Conservation (phyloP, 306 rosid species). For the Cyamopsis tetragonoloba region DNA sequence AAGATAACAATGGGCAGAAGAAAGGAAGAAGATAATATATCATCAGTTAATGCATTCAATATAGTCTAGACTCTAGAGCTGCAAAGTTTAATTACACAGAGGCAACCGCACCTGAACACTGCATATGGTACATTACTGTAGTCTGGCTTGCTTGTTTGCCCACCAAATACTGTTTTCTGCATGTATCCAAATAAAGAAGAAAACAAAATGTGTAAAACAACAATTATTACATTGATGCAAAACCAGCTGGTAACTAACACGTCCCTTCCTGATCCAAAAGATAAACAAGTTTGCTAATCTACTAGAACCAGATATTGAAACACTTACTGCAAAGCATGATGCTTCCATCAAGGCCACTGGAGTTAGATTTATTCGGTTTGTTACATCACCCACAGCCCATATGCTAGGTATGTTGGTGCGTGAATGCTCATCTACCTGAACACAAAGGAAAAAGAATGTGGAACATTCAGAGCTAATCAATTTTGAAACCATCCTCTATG, state of each 20-base stretch:
- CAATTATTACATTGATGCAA: neutral
- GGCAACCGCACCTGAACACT: slow-evolving; percentile 39
- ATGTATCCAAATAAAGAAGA: slow-evolving; percentile 12
- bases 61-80: neutral
- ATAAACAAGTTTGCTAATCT: neutral
- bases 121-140: slow-evolving; percentile 48
- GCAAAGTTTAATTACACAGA: neutral
- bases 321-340: slow-evolving; percentile 73
- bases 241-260: neutral
- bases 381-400: slow-evolving; percentile 98
- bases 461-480: slow-evolving; percentile 13
- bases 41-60: neutral
- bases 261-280: neutral
- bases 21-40: slow-evolving; percentile 4
- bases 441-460: slow-evolving; percentile 9
- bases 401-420: slow-evolving; percentile 70
- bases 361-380: slow-evolving; percentile 83
- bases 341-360: slow-evolving; percentile 98
- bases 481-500: too few species aligned
- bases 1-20: neutral
- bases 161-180: slow-evolving; percentile 90
- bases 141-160: slow-evolving; percentile 67
- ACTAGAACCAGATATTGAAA: slow-evolving; percentile 8
- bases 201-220: slow-evolving; percentile 5
- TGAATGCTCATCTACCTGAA: slow-evolving; percentile 82